Conservation (phyloP, 805 yeast genomes). For the Schwanniomyces polymorphus region DNA sequence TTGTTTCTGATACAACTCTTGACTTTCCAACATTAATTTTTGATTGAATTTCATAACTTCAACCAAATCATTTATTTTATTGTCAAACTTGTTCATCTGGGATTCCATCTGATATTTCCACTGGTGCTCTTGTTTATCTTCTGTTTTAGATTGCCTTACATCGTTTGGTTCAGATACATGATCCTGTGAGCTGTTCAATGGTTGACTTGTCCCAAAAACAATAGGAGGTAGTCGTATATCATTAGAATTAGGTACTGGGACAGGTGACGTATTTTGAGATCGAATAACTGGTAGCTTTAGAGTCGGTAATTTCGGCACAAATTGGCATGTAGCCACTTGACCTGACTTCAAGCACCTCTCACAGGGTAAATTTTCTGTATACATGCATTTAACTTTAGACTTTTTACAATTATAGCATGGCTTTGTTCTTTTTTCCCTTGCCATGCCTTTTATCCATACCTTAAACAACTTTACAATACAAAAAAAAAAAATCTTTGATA, state of each 20-base stretch:
- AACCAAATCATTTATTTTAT: conserved; percentile 36
- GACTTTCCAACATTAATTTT: conserved; percentile 20
- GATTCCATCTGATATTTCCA: conserved; percentile 38
- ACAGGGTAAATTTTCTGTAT: conserved; percentile 51
- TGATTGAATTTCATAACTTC: conserved; percentile 35
- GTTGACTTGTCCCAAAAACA: conserved; percentile 1
- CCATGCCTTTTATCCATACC: conserved; percentile 13
- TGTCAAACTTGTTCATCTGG: conserved; percentile 35
- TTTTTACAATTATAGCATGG: conserved; percentile 66
- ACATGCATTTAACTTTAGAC: conserved; percentile 63
- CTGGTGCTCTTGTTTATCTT: conserved; percentile 11
- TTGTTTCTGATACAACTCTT: conserved; percentile 7
- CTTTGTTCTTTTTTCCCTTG: conserved; percentile 46
- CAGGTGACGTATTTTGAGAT: background rate
- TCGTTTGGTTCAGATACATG: background rate
- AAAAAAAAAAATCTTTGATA: background rate
- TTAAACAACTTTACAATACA: background rate
- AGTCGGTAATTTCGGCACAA: conserved; percentile 53
- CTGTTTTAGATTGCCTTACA: background rate
- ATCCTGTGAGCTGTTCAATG: background rate
- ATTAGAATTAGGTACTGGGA: background rate
- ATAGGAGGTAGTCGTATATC: conserved; percentile 15
- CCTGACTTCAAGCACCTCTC: conserved; percentile 54
- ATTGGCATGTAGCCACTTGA: conserved; percentile 49
- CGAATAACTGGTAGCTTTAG: conserved; percentile 26